A percentile compares a stretch with the other conserved stretches of the same genome.
Evolutionary conservation across 768 basidiomycete species (phyloP).

Genomic region (Pulveroboletus sp.): DNA sequence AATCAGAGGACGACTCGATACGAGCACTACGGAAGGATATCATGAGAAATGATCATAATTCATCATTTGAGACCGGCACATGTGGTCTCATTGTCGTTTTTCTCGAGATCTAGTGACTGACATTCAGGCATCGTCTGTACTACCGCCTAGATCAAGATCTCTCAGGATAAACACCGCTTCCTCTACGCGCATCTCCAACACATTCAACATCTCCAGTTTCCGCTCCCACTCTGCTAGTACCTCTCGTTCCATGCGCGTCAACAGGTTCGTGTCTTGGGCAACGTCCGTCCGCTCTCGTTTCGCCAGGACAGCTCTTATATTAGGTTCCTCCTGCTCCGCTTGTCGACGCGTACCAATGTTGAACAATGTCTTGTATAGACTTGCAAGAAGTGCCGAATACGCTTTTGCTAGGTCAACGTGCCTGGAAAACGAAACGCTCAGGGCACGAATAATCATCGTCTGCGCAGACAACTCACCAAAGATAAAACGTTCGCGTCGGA

Average conservation of each 20-base stretch:
- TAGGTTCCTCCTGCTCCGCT: conserved; percentile 67
- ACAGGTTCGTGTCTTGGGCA: conserved; percentile 65
- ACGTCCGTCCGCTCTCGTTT: conserved; percentile 84
- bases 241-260: conserved; percentile 76
- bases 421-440: conserved; percentile 47
- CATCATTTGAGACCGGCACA: too few relatives aligned
- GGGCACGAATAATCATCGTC: background rate
- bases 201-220: conserved; percentile 68
- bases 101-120: too few relatives aligned
- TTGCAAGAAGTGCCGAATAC: conserved; percentile 70
- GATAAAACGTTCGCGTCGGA: conserved; percentile 84
- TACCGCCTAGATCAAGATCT: conserved; percentile 61
- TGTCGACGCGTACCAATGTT: conserved; percentile 77
- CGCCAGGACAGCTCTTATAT: conserved; percentile 69
- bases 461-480: conserved; percentile 58
- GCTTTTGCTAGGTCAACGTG: conserved; percentile 85
- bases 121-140: conserved; percentile 41
- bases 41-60: too few relatives aligned
- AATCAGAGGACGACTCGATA: too few relatives aligned
- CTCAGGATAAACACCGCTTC: conserved; percentile 86
- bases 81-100: too few relatives aligned
- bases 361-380: conserved; percentile 86
- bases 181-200: conserved; percentile 84
- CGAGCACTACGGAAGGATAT: too few relatives aligned
- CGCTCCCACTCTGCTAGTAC: conserved; percentile 70